A percentile compares a stretch with the other conserved stretches of the same genome.
phyloP scores from a whole-genome alignment of 2,329 filamentous ascomycete genomes.

The Paracoccidioides lutzii region DNA sequence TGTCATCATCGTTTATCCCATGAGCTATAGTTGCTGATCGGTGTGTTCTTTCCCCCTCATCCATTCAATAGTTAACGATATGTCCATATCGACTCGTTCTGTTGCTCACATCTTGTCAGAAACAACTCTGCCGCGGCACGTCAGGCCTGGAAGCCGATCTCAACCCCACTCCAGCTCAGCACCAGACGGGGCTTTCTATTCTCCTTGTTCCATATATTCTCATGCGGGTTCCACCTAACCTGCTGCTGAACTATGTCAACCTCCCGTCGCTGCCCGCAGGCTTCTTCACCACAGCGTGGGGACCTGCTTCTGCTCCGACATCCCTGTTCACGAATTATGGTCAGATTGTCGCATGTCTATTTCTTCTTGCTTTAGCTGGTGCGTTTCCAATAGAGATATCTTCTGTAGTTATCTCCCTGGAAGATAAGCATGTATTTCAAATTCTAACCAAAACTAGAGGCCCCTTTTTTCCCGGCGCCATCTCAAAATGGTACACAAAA shows the following conservation, averaged over 20 bases:
- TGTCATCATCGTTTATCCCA: slow-evolving; percentile 30
- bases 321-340: slow-evolving; percentile 31
- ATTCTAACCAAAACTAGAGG: slow-evolving; percentile 25
- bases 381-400: neutral
- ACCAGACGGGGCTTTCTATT: slow-evolving; percentile 31
- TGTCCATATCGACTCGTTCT: no score
- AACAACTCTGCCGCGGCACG: slow-evolving; percentile 38
- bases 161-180: slow-evolving; percentile 22
- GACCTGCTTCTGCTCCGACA: slow-evolving; percentile 33
- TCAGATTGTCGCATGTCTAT: slow-evolving; percentile 33
- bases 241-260: slow-evolving; percentile 32
- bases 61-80: neutral
- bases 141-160: slow-evolving; percentile 29
- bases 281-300: slow-evolving; percentile 35
- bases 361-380: slow-evolving; percentile 32
- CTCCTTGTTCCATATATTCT: slow-evolving; percentile 35
- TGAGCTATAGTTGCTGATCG: slow-evolving; percentile 36
- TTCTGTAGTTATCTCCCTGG: neutral
- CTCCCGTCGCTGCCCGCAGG: slow-evolving; percentile 33
- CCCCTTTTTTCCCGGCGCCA: slow-evolving; percentile 34
- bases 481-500: slow-evolving; percentile 42
- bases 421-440: slow-evolving; percentile 4
- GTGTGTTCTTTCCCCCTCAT: slow-evolving; percentile 16
- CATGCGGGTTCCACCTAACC: slow-evolving; percentile 37
- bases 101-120: slow-evolving; percentile 9